Percentiles rank a stretch among this genome's conserved stretches.
Evolutionary conservation across 1,284 basidiomycete species (phyloP).

Genomic region (Salmacisia buchloeana): DNA sequence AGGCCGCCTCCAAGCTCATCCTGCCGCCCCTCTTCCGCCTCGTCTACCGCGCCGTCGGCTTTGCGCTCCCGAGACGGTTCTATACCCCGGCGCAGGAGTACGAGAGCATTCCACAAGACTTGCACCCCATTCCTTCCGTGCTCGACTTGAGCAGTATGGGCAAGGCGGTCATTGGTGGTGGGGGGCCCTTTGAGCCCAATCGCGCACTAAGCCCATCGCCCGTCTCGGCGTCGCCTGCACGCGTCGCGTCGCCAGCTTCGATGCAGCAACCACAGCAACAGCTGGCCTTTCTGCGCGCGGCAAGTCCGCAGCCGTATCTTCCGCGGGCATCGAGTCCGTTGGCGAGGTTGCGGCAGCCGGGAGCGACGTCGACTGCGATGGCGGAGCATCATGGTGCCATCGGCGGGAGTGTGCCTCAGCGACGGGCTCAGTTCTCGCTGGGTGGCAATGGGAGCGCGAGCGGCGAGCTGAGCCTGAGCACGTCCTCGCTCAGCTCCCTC

Average conservation of each 20-base stretch:
- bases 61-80: slow-evolving; percentile 36
- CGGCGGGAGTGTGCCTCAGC: background rate
- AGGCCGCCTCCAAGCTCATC: slow-evolving; percentile 29
- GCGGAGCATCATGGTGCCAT: background rate
- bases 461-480: background rate
- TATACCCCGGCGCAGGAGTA: slow-evolving; percentile 36
- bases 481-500: background rate
- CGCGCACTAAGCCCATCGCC: slow-evolving; percentile 17
- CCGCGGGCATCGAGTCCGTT: slow-evolving; percentile 21
- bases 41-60: slow-evolving; percentile 28
- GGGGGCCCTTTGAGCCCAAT: slow-evolving; percentile 20
- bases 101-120: slow-evolving; percentile 26
- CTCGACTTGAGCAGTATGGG: slow-evolving; percentile 28
- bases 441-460: slow-evolving; percentile 7
- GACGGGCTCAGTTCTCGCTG: slow-evolving; percentile 20
- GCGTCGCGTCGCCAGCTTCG: slow-evolving; percentile 6
- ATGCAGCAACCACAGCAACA: slow-evolving; percentile 11
- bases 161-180: slow-evolving; percentile 24
- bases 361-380: background rate
- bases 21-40: slow-evolving; percentile 34
- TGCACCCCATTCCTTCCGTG: slow-evolving; percentile 24
- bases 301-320: background rate
- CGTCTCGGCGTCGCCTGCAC: background rate
- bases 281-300: slow-evolving; percentile 16
- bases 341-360: slow-evolving; percentile 8